A percentile compares a stretch with the other conserved stretches of the same genome.
phyloP scores from a whole-genome alignment of 1,139 yeast species.

The Blastobotrys indianensis region DNA sequence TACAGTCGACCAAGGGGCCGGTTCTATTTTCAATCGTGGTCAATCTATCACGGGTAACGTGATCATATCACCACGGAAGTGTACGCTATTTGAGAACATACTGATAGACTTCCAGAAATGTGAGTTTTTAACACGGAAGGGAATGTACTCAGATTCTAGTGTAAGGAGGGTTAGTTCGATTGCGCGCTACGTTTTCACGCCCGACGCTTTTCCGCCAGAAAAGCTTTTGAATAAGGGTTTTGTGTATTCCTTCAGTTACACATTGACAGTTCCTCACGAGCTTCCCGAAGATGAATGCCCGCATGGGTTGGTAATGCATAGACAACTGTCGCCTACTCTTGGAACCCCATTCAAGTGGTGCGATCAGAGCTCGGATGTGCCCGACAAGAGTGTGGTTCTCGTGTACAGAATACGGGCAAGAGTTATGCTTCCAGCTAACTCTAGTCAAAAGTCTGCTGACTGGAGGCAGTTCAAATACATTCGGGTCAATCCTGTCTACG shows the following conservation, averaged over 20 bases:
- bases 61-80: slow-evolving; percentile 13
- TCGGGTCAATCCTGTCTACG: neutral
- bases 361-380: slow-evolving; percentile 2
- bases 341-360: slow-evolving; percentile 8
- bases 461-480: neutral
- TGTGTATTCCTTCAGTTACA: slow-evolving; percentile 14
- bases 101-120: slow-evolving; percentile 15
- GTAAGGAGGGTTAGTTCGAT: slow-evolving; percentile 12
- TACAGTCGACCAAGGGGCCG: slow-evolving; percentile 3
- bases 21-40: slow-evolving; percentile 1
- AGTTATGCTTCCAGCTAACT: neutral
- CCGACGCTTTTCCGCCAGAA: slow-evolving; percentile 14
- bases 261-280: slow-evolving; percentile 15
- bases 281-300: slow-evolving; percentile 10
- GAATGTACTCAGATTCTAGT: slow-evolving; percentile 8
- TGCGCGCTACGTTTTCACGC: slow-evolving; percentile 13
- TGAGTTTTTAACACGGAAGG: slow-evolving; percentile 12
- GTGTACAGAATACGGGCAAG: slow-evolving; percentile 2
- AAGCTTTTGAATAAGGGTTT: slow-evolving; percentile 14
- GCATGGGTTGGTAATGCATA: neutral
- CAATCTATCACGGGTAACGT: slow-evolving; percentile 13
- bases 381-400: slow-evolving; percentile 3
- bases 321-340: slow-evolving; percentile 4
- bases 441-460: neutral
- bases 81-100: slow-evolving; percentile 11